Conservation (phyloP, 306 rosid species). For the Astragalus membranaceus region DNA sequence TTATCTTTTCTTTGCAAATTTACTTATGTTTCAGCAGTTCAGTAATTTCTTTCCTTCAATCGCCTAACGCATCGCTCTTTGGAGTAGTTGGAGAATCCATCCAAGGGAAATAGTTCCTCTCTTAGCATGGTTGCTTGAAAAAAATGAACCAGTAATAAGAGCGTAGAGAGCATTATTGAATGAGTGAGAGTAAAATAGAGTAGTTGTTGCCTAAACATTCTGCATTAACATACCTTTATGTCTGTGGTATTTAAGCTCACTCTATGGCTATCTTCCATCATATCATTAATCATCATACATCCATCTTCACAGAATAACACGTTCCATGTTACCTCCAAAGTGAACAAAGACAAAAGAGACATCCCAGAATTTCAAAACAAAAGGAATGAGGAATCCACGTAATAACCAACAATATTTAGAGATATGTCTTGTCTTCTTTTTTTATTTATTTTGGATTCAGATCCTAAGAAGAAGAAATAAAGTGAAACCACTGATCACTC, state of each 20-base stretch:
- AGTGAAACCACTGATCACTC: not conserved
- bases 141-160: no score
- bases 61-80: no score
- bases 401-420: conserved; percentile 8
- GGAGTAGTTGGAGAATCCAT: no score
- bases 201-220: conserved; percentile 22
- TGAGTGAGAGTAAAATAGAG: conserved; percentile 9
- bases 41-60: no score
- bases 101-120: no score
- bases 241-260: conserved; percentile 32
- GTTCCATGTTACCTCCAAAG: conserved; percentile 26
- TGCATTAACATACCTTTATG: conserved; percentile 12
- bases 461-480: not conserved
- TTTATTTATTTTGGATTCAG: not conserved
- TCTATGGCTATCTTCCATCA: conserved; percentile 4
- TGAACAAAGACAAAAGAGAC: conserved; percentile 26
- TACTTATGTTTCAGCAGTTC: no score
- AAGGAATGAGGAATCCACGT: not conserved
- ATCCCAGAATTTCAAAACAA: conserved; percentile 19
- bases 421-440: conserved; percentile 7
- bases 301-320: conserved; percentile 14
- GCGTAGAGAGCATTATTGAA: not conserved
- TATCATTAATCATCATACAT: conserved; percentile 24
- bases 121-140: no score
- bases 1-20: no score